Percentiles rank a stretch among this genome's conserved stretches.
These are phyloP conservation scores for Euphrasia confusa DNA, from an alignment of 257 asterid species.

Conservation along the genomic window DNA sequence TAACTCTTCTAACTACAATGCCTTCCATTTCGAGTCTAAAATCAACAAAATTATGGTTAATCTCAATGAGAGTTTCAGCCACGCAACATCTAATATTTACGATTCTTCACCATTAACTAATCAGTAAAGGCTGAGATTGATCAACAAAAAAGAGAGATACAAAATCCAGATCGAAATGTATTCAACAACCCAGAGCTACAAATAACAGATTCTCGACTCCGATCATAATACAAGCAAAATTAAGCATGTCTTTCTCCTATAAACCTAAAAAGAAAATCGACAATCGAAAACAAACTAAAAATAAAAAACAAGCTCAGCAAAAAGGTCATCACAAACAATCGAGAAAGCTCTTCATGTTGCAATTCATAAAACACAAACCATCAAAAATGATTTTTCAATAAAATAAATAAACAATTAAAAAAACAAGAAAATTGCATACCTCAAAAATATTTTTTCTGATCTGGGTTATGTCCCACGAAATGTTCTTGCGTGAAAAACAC, in stretches of 20 bases:
- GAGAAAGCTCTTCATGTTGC: too few species aligned
- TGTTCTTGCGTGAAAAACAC: slow-evolving; percentile 29
- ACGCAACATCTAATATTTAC: not conserved
- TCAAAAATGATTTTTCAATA: slow-evolving; percentile 4
- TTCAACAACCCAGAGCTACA: slow-evolving; percentile 3
- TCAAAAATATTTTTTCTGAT: slow-evolving; percentile 17
- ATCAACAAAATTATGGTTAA: slow-evolving; percentile 17
- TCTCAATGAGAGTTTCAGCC: not conserved
- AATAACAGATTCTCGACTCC: slow-evolving; percentile 6
- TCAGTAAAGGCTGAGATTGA: not conserved
- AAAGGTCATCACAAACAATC: not conserved
- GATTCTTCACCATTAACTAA: not conserved
- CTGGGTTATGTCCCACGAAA: slow-evolving; percentile 8
- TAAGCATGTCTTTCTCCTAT: not conserved
- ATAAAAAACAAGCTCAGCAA: not conserved
- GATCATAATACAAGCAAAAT: slow-evolving; percentile 9
- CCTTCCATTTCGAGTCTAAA: slow-evolving; percentile 67
- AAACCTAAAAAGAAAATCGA: not conserved
- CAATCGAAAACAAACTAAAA: too few species aligned
- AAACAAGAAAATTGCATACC: slow-evolving; percentile 12
- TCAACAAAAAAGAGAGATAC: not conserved
- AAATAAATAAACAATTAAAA: not conserved
- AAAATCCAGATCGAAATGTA: not conserved
- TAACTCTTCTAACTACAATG: slow-evolving; percentile 71
- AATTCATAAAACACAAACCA: slow-evolving; percentile 15